These are phyloP conservation scores for Cryphonectria radicalis DNA, from an alignment of 2,329 filamentous ascomycete genomes.

Conservation along the genomic window DNA sequence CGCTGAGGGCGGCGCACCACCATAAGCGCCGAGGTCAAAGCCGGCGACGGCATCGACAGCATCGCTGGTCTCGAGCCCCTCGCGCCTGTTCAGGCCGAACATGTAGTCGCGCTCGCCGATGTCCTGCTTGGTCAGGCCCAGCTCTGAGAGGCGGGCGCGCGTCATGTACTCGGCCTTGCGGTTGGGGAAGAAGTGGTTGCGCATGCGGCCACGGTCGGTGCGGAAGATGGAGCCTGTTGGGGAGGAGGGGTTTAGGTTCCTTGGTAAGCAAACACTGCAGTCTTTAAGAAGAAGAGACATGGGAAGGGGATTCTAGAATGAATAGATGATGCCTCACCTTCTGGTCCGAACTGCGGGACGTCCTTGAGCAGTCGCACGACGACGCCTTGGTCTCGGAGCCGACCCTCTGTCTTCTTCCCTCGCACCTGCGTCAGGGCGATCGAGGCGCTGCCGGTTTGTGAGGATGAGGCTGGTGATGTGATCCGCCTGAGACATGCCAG, in stretches of 20 bases:
- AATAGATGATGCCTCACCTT: slow-evolving; percentile 38
- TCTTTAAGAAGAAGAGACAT: not conserved
- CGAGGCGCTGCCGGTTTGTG: slow-evolving; percentile 29
- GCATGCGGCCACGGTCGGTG: slow-evolving; percentile 42
- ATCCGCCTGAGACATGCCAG: slow-evolving; percentile 36
- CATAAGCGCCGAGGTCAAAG: slow-evolving; percentile 7
- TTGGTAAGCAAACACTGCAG: not conserved
- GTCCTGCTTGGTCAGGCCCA: slow-evolving; percentile 37
- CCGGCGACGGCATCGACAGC: slow-evolving; percentile 25
- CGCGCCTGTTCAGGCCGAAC: slow-evolving; percentile 31
- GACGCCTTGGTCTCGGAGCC: slow-evolving; percentile 46
- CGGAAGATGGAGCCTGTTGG: slow-evolving; percentile 40
- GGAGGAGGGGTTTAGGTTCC: not conserved
- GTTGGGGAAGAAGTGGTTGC: slow-evolving; percentile 41
- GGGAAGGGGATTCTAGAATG: slow-evolving; percentile 12
- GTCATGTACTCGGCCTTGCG: slow-evolving; percentile 45
- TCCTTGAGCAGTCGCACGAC: slow-evolving; percentile 49
- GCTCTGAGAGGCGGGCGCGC: slow-evolving; percentile 35
- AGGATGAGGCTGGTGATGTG: slow-evolving; percentile 18
- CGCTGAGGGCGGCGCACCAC: not conserved
- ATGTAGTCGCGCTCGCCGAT: slow-evolving; percentile 39
- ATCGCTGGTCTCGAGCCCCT: slow-evolving; percentile 16
- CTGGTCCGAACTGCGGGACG: slow-evolving; percentile 43
- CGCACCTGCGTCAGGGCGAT: slow-evolving; percentile 41
- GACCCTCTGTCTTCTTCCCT: slow-evolving; percentile 42